Base-by-base conservation (phyloP, 345 rosid species). In the Syzygium grande region DNA sequence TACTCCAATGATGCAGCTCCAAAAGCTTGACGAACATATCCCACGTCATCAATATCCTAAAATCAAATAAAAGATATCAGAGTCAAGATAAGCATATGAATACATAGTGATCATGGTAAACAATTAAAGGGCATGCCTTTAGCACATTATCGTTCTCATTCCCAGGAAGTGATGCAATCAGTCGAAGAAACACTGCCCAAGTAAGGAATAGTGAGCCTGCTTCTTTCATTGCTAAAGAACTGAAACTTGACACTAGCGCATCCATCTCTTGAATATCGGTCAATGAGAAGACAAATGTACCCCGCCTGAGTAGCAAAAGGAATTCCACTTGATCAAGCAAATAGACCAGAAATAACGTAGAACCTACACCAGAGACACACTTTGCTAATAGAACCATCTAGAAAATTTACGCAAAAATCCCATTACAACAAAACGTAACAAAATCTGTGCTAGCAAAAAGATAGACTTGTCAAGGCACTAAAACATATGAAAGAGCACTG, bases 161-260 rank as follows among this genome's bases (percentile, higher is more conserved):
- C 85, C 91, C 94, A 80, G 96, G 97, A 86, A 98, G 96, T 38
- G 99, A 96, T 51, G 94, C 90, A 85, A 96, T 87, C 87, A 98
- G 97, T 93, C 98, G 95, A 88, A 98, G 92, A 90, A 94, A 98
- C 61, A 95, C 98, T 23, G 99, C 99, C 99, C 99, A 98, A 63
- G 98, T 91, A 86, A 96, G 95, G 89, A 96, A 86, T 52, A 98
- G 91, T 5, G 96, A 96, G 77, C 97, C 98, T 51, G 94, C 92
- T 90, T 96, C 98, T 93, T 91, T 95, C 91, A 91, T 91, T 89
- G 94, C 96, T 58, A 91, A 89, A 54, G 90, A 89, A 92, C 90
- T 90, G 89, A 96, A 89, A 93, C 95, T 91, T 68, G 99, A 95
- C 90, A 98, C 89, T 79, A 94, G 85, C 73, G 94, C 93, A 92